A percentile compares a stretch with the other conserved stretches of the same genome.
phyloP scores from a whole-genome alignment of 768 basidiomycete species.

The Lactifluus subvellereus region DNA sequence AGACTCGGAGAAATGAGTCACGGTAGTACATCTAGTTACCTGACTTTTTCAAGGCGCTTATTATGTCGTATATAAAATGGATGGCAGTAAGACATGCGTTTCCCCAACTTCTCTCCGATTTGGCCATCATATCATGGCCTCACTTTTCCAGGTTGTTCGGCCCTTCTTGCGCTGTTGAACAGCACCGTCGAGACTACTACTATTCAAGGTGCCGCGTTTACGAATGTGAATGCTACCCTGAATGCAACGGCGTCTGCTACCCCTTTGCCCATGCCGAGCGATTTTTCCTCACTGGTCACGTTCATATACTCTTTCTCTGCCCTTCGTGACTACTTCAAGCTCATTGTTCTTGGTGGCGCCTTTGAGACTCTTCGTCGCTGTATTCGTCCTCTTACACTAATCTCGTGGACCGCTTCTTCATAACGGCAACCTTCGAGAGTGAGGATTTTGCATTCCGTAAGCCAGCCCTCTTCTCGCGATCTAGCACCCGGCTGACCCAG shows the following conservation, averaged over 20 bases:
- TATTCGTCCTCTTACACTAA: constrained; percentile 39
- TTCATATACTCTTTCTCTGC: constrained; percentile 50
- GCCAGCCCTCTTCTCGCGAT: constrained; percentile 29
- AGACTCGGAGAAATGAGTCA: not conserved
- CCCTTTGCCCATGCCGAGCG: constrained; percentile 19
- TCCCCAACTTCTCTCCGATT: not conserved
- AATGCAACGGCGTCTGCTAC: not conserved
- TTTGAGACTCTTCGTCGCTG: constrained; percentile 54
- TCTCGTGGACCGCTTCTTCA: constrained; percentile 47
- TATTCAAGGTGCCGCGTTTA: not conserved
- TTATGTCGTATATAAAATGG: not conserved
- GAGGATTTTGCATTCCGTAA: constrained; percentile 52
- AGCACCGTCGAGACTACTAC: not conserved
- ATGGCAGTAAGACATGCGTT: not conserved
- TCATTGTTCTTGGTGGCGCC: constrained; percentile 55
- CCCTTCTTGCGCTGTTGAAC: constrained; percentile 12
- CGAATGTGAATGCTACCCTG: not conserved
- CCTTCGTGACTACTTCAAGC: constrained; percentile 56
- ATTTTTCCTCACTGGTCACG: constrained; percentile 36
- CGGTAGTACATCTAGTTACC: not conserved
- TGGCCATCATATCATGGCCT: constrained; percentile 2
- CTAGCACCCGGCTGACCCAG: constrained; percentile 7
- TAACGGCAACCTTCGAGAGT: constrained; percentile 58
- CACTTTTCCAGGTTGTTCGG: not conserved
- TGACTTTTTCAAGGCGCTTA: not conserved